A percentile compares a stretch with the other conserved stretches of the same genome.
phyloP scores from a whole-genome alignment of 164 flowering plant genomes.

The Piper longum region DNA sequence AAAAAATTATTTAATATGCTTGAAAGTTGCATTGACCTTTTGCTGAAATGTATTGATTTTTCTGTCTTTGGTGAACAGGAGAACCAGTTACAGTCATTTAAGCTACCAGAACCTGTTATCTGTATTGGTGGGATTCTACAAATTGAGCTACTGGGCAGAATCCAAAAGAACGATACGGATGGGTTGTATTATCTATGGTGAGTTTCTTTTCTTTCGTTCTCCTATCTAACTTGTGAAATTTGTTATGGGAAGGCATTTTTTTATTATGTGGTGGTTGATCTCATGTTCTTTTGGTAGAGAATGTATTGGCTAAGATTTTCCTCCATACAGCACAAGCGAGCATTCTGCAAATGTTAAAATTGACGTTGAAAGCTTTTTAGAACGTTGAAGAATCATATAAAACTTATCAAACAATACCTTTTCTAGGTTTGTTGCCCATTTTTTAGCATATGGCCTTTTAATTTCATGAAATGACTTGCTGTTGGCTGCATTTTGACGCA shows the following conservation, averaged over 20 bases:
- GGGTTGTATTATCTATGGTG: slow-evolving; percentile 60
- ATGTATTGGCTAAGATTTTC: background rate
- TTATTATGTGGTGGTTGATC: background rate
- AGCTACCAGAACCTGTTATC: slow-evolving; percentile 62
- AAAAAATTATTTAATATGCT: no score
- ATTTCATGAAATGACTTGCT: background rate
- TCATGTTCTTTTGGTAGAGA: background rate
- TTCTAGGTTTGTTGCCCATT: background rate
- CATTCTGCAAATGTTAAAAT: no score
- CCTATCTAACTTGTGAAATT: background rate
- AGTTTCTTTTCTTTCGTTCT: slow-evolving; percentile 9
- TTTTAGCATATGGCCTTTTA: background rate
- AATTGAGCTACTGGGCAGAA: slow-evolving; percentile 63
- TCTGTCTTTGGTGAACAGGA: slow-evolving; percentile 27
- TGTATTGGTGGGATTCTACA: slow-evolving; percentile 69
- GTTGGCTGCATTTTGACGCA: no score
- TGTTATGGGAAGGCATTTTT: background rate
- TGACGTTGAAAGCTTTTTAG: no score
- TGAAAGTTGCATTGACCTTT: background rate
- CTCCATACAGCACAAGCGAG: background rate
- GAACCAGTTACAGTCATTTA: slow-evolving; percentile 50
- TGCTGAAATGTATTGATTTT: background rate
- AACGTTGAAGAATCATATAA: no score
- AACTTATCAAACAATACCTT: background rate
- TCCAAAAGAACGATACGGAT: slow-evolving; percentile 66